Evolutionary conservation across 768 basidiomycete genomes (phyloP).

Genomic region (Pseudohyphozyma bogoriensis): DNA sequence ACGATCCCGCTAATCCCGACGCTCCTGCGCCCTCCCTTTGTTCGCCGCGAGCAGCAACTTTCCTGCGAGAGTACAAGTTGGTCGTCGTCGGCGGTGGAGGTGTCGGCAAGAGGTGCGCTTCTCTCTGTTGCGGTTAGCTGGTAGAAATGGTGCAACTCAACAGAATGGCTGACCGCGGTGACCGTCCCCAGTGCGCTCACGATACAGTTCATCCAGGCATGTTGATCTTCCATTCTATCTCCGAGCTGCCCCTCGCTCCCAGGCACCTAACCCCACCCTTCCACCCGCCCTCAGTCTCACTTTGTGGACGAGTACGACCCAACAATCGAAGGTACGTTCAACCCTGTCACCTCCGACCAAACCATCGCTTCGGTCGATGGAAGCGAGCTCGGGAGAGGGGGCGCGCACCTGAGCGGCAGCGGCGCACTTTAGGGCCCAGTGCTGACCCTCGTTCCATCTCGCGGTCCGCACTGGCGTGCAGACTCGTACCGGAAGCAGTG

Average conservation of each 20-base stretch:
- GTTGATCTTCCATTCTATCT: conserved; percentile 11
- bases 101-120: conserved; percentile 35
- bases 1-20: neutral
- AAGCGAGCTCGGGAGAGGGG: too few species aligned
- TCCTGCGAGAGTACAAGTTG: conserved; percentile 90
- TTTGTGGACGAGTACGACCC: conserved; percentile 39
- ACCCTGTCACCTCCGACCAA: too few species aligned
- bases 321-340: too few species aligned
- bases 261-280: neutral
- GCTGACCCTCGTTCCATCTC: neutral
- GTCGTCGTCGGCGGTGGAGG: conserved; percentile 98
- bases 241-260: neutral
- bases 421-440: too few species aligned
- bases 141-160: conserved; percentile 27
- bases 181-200: conserved; percentile 35
- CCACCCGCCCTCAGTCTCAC: neutral
- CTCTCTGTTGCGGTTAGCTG: neutral
- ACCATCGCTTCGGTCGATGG: too few species aligned
- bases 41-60: neutral
- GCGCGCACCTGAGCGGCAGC: neutral
- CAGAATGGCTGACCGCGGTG: conserved; percentile 36
- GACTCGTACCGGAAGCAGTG: conserved; percentile 79
- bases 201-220: conserved; percentile 42
- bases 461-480: conserved; percentile 36
- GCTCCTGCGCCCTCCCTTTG: neutral